Percentiles rank a stretch among this genome's conserved stretches.
These are phyloP conservation scores for Diplodia scrobiculata DNA, from an alignment of 2,329 filamentous ascomycete genomes.

Conservation along the genomic window DNA sequence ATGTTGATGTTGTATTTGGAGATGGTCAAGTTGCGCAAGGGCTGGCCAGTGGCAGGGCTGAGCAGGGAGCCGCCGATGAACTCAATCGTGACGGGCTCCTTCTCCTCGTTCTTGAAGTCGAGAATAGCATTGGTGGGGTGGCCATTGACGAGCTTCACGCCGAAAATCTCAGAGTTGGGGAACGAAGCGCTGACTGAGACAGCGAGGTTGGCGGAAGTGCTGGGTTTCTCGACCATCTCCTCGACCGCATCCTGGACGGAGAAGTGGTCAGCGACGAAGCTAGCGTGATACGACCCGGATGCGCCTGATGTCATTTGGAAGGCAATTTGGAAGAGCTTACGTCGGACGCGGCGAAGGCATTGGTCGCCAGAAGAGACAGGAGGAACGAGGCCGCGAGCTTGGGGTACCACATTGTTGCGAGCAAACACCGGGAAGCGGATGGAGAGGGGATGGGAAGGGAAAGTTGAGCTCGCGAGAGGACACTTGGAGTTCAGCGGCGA, in stretches of 20 bases:
- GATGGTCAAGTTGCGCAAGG: constrained; percentile 83
- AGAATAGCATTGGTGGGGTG: constrained; percentile 80
- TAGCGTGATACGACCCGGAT: constrained; percentile 20
- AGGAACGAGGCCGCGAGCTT: constrained; percentile 72
- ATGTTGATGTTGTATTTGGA: constrained; percentile 73
- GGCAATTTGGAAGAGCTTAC: constrained; percentile 52
- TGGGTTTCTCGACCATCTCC: constrained; percentile 61
- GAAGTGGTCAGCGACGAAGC: constrained; percentile 33
- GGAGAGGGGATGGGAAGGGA: constrained; percentile 16
- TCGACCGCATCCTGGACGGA: constrained; percentile 37
- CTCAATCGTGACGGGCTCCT: constrained; percentile 70
- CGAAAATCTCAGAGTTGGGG: constrained; percentile 77
- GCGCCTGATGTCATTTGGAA: constrained; percentile 30
- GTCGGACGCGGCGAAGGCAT: constrained; percentile 63
- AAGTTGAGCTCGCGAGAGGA: constrained; percentile 15
- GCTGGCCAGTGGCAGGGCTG: constrained; percentile 46
- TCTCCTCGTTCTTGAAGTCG: constrained; percentile 82
- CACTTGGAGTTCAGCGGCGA: constrained; percentile 23
- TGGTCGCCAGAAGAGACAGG: constrained; percentile 68
- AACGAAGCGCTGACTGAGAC: constrained; percentile 62
- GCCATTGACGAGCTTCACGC: constrained; percentile 93
- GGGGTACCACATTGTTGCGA: constrained; percentile 67
- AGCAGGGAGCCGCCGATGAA: constrained; percentile 73
- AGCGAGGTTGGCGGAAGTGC: constrained; percentile 57
- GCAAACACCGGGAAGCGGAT: constrained; percentile 30